A percentile compares a stretch with the other conserved stretches of the same genome.
These are phyloP conservation scores for Chenopodium berlandieri DNA, from an alignment of 148 eudicot species.

Conservation along the genomic window DNA sequence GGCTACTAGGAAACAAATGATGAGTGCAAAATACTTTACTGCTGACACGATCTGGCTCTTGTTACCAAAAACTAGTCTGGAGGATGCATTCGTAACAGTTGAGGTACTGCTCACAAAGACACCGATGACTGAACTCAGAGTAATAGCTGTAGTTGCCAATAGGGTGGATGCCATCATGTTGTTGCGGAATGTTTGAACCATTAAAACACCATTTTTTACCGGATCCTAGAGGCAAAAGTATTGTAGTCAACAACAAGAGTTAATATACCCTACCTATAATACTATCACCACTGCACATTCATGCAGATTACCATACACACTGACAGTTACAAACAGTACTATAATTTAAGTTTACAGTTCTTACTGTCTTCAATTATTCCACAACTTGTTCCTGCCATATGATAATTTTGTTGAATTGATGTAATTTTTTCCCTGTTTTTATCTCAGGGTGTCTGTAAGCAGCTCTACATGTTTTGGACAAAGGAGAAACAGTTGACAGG, in stretches of 20 bases:
- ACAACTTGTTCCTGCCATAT: no score
- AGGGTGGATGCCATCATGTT: conserved; percentile 74
- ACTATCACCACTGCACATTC: background rate
- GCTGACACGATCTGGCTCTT: conserved; percentile 42
- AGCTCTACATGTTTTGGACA: no score
- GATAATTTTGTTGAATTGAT: no score
- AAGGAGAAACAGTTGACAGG: no score
- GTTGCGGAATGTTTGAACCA: conserved; percentile 47
- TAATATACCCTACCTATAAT: background rate
- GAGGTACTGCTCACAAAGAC: conserved; percentile 70
- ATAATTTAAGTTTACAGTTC: background rate
- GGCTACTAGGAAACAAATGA: conserved; percentile 74
- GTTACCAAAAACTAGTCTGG: conserved; percentile 48
- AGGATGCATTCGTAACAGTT: conserved; percentile 29
- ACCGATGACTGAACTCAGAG: conserved; percentile 70
- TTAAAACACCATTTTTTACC: conserved; percentile 66
- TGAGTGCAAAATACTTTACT: conserved; percentile 62
- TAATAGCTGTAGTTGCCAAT: conserved; percentile 73
- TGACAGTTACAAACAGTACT: background rate
- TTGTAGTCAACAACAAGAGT: background rate
- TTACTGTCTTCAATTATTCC: no score
- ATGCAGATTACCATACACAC: background rate
- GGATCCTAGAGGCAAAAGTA: conserved; percentile 36
- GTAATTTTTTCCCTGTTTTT: no score
- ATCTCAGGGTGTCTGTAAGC: no score